phyloP scores from a whole-genome alignment of 2,329 filamentous ascomycete species.

The Curvularia sp. region DNA sequence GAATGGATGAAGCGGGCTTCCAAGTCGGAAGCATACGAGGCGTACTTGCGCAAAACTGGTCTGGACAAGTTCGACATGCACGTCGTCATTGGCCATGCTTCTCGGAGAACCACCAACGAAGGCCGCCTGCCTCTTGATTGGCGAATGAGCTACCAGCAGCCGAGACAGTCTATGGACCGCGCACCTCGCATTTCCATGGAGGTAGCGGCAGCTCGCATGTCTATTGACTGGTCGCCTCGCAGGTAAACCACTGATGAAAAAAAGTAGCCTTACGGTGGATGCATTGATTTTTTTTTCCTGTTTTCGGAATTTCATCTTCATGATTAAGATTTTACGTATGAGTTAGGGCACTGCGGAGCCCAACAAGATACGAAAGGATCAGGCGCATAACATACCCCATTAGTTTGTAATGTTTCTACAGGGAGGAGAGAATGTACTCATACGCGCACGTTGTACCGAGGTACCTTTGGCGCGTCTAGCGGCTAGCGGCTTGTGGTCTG shows the following conservation, averaged over 20 bases:
- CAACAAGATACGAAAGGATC: slow-evolving; percentile 2
- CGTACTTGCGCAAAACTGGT: slow-evolving; percentile 16
- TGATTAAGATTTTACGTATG: slow-evolving; percentile 13
- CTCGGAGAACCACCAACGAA: slow-evolving; percentile 18
- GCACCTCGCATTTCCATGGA: slow-evolving; percentile 18
- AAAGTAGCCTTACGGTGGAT: neutral
- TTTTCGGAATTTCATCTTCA: neutral
- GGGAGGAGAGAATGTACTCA: neutral
- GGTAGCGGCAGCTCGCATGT: slow-evolving; percentile 17
- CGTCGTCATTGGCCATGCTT: slow-evolving; percentile 23
- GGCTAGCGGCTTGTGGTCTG: neutral
- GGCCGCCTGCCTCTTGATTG: slow-evolving; percentile 23
- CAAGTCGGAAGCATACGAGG: slow-evolving; percentile 22
- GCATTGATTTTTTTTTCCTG: neutral
- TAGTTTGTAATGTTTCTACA: slow-evolving; percentile 13
- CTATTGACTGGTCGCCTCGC: slow-evolving; percentile 11
- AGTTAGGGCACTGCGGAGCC: neutral
- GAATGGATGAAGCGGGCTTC: slow-evolving; percentile 24
- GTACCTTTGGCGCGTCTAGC: neutral
- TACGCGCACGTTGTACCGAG: neutral
- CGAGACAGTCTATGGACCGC: slow-evolving; percentile 15
- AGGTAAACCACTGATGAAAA: neutral
- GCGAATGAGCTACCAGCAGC: slow-evolving; percentile 21
- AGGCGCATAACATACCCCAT: neutral
- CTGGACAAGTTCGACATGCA: slow-evolving; percentile 21